phyloP scores from a whole-genome alignment of 2,329 filamentous ascomycete genomes.

The Chaetomiaceae sp. region DNA sequence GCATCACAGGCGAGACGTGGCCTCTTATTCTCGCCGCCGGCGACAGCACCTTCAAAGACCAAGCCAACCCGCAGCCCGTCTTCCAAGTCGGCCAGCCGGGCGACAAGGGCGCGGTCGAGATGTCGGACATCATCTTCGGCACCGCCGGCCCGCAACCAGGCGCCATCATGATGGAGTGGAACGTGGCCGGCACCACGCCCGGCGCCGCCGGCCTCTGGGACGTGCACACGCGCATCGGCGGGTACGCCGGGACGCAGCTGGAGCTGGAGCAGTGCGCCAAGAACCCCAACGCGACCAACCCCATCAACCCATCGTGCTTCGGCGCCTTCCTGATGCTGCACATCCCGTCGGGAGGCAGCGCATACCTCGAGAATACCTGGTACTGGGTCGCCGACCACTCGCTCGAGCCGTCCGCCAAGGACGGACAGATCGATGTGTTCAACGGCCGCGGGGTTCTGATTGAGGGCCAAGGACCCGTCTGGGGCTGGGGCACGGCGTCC shows the following conservation, averaged over 20 bases:
- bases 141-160: conserved; percentile 80
- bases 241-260: conserved; percentile 76
- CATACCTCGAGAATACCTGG: conserved; percentile 86
- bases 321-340: conserved; percentile 70
- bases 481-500: conserved; percentile 74
- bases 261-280: conserved; percentile 77
- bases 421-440: conserved; percentile 72
- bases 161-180: conserved; percentile 90
- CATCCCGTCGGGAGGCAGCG: conserved; percentile 56
- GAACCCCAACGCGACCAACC: conserved; percentile 60
- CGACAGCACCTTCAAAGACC: conserved; percentile 63
- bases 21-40: conserved; percentile 83
- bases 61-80: conserved; percentile 72
- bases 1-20: conserved; percentile 89
- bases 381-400: conserved; percentile 90
- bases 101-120: conserved; percentile 76
- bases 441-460: conserved; percentile 80
- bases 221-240: conserved; percentile 90
- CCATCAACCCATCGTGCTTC: conserved; percentile 62
- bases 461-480: conserved; percentile 71
- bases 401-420: conserved; percentile 65
- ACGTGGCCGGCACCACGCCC: conserved; percentile 62
- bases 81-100: conserved; percentile 78
- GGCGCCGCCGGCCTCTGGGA: conserved; percentile 86
- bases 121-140: conserved; percentile 81